Evolutionary conservation across 2,329 filamentous ascomycete species (phyloP), one percentile per base, ranked within the genome.

Genomic region (Ophiostoma sp.): DNA sequence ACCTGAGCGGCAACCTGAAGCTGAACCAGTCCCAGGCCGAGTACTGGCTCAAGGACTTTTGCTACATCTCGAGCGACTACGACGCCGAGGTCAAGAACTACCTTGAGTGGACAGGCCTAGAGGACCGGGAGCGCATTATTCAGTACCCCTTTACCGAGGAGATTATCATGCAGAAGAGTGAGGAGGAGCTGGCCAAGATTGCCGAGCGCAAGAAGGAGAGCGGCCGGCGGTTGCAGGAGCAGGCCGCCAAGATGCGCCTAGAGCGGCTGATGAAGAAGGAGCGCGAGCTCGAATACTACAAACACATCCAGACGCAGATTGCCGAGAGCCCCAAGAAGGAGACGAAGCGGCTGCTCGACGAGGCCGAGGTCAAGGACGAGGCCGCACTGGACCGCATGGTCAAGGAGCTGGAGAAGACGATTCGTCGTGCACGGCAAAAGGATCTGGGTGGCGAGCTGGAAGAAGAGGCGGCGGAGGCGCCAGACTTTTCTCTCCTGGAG

Each of bases 261-360:
- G 95, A 99, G 74, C 96, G 96, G 76, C 83, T 99, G 66, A 92
- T 98, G 78, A 91, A 92, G 77, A 99, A 99, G 79, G 95, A 99
- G 80, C 89, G 96, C 77, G 94, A 98, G 77, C 82, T 98, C 1
- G 94, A 96, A 75, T 97, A 97, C 79, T 97, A 94, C 83, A 93
- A 93, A 77, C 87, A 93, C 71, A 81, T 99, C 4, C 93, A 96
- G 76, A 79, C 83, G 44, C 88, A 87, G 73, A 83, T 97, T 11
- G 85, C 84, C 1, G 88, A 90, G 33, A 87, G 92, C 74, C 94
- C 89, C 64, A 99, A 98, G 81, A 98, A 98, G 79, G 95, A 98
- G 77, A 89, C 88, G 2, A 91, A 91, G 76, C 89, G 92, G 0
- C 83, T 97, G 23, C 84, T 99, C 0, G 95, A 98, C 76, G 89